Evolutionary conservation across 345 rosid species (phyloP), one percentile per base, ranked within the genome.

Genomic region (Eucalyptus curtisii): DNA sequence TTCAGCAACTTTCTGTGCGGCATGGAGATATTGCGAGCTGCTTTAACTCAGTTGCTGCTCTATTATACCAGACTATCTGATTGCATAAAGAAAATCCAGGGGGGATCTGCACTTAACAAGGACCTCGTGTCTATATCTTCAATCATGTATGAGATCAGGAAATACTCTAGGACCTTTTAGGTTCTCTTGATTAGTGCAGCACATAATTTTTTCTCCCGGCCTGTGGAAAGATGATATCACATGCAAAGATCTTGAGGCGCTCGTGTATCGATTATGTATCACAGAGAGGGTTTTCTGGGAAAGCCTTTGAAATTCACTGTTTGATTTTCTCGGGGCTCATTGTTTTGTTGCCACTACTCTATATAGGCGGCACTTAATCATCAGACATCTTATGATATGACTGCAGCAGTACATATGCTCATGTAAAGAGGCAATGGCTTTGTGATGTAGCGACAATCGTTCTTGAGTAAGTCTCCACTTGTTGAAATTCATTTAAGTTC

Each of bases 1-100:
- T 98, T 98, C 92, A 97, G 99, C 91, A 98, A 96, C 94, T 98
- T 95, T 92, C 90, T 97, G 92, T 95, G 99, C 24, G 99, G 99
- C 42, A 98, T 96, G 99, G 98, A 98, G 91, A 98, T 98, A 88
- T 88, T 98, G 93, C 94, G 96, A 89, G 99, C 99, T 89, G 98
- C 99, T 85, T 89, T 97, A 94, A 98, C 99, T 49, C 99, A 98
- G 90, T 94, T 98, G 25, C 93, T 98, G 89, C 99, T 98, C 52
- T 98, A 97, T 89, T 97, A 98, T 88, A 97, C 99, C 89, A 92
- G 99, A 90, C 97, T 98, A 37, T 94, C 99, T 0, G 99, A 98
- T 85, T 93, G 95, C 96, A 95, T 94, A 87, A 96, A 96, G 95
- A 94, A 89, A 93, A 93, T 96, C 50, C 40, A 37, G 44, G 98